Conservation (phyloP, 805 yeast genomes). For the Saccharomycopsis vini region DNA sequence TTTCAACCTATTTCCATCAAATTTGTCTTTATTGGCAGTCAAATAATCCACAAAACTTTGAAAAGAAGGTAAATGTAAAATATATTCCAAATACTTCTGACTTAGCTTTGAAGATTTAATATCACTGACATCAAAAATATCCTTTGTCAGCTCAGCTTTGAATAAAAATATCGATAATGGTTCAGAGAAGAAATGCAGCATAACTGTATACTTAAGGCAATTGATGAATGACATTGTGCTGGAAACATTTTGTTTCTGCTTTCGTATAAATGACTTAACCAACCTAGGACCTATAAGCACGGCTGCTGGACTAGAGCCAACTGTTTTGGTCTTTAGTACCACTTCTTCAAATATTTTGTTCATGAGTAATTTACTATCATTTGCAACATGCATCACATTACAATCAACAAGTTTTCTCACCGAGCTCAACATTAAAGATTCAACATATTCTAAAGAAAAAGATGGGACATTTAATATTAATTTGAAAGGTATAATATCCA, state of each 20-base stretch:
- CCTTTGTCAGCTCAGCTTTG: neutral
- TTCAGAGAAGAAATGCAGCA: slow-evolving; percentile 12
- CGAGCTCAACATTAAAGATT: slow-evolving; percentile 2
- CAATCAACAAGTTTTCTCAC: slow-evolving; percentile 6
- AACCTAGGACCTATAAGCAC: slow-evolving; percentile 10
- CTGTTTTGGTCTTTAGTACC: neutral
- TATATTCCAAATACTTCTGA: neutral
- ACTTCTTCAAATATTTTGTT: slow-evolving; percentile 5
- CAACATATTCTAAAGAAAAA: slow-evolving; percentile 7
- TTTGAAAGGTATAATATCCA: slow-evolving; percentile 6
- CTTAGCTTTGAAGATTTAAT: neutral
- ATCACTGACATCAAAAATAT: neutral
- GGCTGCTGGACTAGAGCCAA: too few relatives aligned
- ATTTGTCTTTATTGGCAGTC: neutral
- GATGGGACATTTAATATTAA: slow-evolving; percentile 13
- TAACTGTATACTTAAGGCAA: slow-evolving; percentile 9
- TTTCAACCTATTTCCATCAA: neutral
- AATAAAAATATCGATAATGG: slow-evolving; percentile 1
- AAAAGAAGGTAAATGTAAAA: slow-evolving; percentile 10
- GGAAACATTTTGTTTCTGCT: neutral
- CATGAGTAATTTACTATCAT: slow-evolving; percentile 2
- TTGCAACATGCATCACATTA: neutral
- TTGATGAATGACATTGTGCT: slow-evolving; percentile 6
- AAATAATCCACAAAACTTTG: slow-evolving; percentile 6
- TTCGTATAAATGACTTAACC: slow-evolving; percentile 1